Evolutionary conservation across 2,329 filamentous ascomycete species (phyloP).

Genomic region (Scolecobasidium constrictum): DNA sequence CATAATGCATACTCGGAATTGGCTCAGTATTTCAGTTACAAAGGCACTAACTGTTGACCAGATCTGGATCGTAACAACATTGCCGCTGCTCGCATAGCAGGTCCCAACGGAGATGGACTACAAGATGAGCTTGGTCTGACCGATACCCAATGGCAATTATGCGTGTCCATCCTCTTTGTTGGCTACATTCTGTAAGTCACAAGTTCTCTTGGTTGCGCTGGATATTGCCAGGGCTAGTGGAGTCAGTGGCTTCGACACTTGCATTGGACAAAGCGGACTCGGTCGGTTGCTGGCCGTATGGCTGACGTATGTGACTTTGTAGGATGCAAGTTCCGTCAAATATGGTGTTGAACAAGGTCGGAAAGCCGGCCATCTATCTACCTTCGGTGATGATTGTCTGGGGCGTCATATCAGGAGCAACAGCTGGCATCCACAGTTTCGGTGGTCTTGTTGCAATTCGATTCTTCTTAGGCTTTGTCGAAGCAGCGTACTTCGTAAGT

Average conservation of each 20-base stretch:
- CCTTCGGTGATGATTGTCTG: conserved; percentile 23
- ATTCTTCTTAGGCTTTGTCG: conserved; percentile 28
- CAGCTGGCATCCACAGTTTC: conserved; percentile 23
- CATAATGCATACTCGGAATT: too few species aligned
- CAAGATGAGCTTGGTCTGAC: conserved; percentile 47
- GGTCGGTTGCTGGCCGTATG: too few species aligned
- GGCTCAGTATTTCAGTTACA: too few species aligned
- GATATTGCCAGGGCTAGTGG: too few species aligned
- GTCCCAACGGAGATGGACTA: conserved; percentile 38
- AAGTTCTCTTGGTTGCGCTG: too few species aligned
- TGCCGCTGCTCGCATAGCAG: conserved; percentile 48
- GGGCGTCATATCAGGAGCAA: conserved; percentile 22
- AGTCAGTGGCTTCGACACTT: too few species aligned
- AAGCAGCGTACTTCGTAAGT: conserved; percentile 32
- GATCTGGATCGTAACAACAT: conserved; percentile 56
- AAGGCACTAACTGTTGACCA: too few species aligned
- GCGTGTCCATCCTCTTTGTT: conserved; percentile 48
- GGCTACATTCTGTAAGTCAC: conserved; percentile 43
- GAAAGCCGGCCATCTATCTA: conserved; percentile 22
- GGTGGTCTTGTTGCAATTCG: conserved; percentile 24
- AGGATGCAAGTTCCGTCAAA: conserved; percentile 27
- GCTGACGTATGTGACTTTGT: too few species aligned
- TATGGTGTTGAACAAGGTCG: conserved; percentile 24
- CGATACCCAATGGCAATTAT: conserved; percentile 51
- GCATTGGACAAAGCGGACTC: too few species aligned